Conservation (phyloP, 305 asterid species). For the Plantago coronopus region DNA sequence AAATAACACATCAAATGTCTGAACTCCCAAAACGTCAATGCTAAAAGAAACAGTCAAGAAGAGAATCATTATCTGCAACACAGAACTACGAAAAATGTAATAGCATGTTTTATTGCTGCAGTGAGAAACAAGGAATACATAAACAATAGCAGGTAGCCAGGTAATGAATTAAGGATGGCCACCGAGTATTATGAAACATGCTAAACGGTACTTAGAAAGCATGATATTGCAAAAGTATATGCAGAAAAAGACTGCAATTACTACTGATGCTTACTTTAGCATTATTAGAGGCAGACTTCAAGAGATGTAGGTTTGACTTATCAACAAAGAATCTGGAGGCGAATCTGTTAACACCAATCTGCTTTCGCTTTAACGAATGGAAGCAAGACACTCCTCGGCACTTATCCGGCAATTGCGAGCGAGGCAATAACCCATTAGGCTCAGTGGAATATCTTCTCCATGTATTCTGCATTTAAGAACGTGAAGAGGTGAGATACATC, state of each 20-base stretch:
- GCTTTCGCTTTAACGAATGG: slow-evolving; percentile 50
- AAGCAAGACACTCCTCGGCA: slow-evolving; percentile 53
- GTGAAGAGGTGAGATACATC: slow-evolving; percentile 18
- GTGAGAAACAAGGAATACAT: not conserved
- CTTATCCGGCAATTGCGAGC: slow-evolving; percentile 30
- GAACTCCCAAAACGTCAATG: not conserved
- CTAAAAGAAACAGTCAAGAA: slow-evolving; percentile 8
- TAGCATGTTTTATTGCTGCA: slow-evolving; percentile 16
- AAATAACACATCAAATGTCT: not conserved
- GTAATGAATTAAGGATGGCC: slow-evolving; percentile 12
- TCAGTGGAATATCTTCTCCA: slow-evolving; percentile 43
- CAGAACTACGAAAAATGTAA: slow-evolving; percentile 15
- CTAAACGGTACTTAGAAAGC: no score
- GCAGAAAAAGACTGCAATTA: slow-evolving; percentile 6
- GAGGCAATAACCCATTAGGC: slow-evolving; percentile 33
- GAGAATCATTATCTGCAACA: slow-evolving; percentile 16
- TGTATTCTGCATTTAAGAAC: slow-evolving; percentile 47
- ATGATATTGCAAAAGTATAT: slow-evolving; percentile 15
- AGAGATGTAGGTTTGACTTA: slow-evolving; percentile 55
- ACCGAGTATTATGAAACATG: not conserved
- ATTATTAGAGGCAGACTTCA: slow-evolving; percentile 33
- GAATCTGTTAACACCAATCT: slow-evolving; percentile 37
- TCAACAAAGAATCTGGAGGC: slow-evolving; percentile 57
- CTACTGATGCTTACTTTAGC: slow-evolving; percentile 36
- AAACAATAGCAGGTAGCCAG: not conserved